Evolutionary conservation across 2,329 filamentous ascomycete species (phyloP), one percentile per base, ranked within the genome.

Genomic region (Aspergillus brunneoviolaceus): DNA sequence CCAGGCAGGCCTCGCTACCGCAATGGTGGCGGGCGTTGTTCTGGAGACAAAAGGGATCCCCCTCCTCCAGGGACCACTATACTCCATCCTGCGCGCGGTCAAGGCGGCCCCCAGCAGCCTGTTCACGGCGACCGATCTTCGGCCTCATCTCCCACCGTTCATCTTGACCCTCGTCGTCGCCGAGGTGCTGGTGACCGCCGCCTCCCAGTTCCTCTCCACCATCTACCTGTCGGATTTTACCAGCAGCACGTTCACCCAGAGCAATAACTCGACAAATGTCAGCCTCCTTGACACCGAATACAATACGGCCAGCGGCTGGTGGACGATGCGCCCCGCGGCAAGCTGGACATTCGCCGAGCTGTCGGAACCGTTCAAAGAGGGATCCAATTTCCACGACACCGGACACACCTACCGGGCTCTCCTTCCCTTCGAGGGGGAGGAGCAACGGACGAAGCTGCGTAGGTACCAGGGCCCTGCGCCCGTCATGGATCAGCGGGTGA

Each of bases 261-360:
- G 6, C 4, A 27, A 54, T 11, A 54, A 54, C 11, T 54, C 33
- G 5, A 54, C 51, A 19, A 54, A 23, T 27, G 39, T 42, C 39
- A 42, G 51, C n/a, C 16, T 23, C 9, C 5, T 39, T n/a, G 10
- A 21, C 23, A 42, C 35, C 51, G 10, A 33, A 7, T 42, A 14
- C 10, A 10, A 12, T 42, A 42, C 16, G 12, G 39, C 39, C 39
- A 42, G 39, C 6, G 39, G 39, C n/a, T 54, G 51, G 51, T 54
- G 51, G 51, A 27, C 23, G 11, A 54, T 54, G 33, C 51, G 4
- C 0, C 33, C 33, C 19, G 51, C 33, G 11, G 27, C 51, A 4
- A 54, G 19, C 16, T 54, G 51, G 51, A 54, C 31, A 35, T 54
- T 54, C 11, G 51, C 6, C 21, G 51, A 54, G 51, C n/a, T 54